phyloP scores from a whole-genome alignment of 148 eudicot species.

The Fagopyrum tataricum region DNA sequence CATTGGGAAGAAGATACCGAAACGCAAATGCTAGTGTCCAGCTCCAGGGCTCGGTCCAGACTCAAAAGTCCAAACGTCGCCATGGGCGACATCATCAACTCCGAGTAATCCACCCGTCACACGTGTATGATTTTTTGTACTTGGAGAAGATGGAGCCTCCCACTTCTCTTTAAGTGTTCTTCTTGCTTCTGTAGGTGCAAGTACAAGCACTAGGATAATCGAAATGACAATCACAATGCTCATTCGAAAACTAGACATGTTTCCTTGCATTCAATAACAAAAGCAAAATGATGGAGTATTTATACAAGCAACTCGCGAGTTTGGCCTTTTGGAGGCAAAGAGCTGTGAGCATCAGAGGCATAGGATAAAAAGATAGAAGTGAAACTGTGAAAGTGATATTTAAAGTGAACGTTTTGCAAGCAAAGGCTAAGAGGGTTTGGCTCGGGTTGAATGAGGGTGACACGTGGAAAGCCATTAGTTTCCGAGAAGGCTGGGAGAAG shows the following conservation, averaged over 20 bases:
- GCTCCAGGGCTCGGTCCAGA: slow-evolving; percentile 28
- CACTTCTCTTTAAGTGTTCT: not conserved
- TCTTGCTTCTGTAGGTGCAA: not conserved
- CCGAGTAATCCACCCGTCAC: not conserved
- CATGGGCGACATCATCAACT: not conserved
- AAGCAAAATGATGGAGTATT: not conserved
- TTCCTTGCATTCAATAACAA: not conserved
- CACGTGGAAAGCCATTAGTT: not conserved
- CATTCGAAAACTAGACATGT: not conserved
- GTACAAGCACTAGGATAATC: not conserved
- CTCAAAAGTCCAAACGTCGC: slow-evolving; percentile 13
- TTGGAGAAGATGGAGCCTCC: not conserved
- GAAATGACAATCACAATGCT: not conserved
- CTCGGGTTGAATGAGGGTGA: not conserved
- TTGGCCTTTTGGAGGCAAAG: not conserved
- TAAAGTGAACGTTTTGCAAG: not conserved
- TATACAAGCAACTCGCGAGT: too few species aligned
- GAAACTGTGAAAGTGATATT: too few species aligned
- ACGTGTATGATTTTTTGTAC: not conserved
- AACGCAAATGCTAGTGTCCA: slow-evolving; percentile 14
- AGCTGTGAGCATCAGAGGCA: not conserved
- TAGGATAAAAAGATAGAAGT: too few species aligned
- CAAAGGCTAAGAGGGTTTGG: not conserved
- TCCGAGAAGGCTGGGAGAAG: too few species aligned
- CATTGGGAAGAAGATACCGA: not conserved